Base-by-base conservation (phyloP, 805 yeast species). In the Kluyveromyces siamensis region DNA sequence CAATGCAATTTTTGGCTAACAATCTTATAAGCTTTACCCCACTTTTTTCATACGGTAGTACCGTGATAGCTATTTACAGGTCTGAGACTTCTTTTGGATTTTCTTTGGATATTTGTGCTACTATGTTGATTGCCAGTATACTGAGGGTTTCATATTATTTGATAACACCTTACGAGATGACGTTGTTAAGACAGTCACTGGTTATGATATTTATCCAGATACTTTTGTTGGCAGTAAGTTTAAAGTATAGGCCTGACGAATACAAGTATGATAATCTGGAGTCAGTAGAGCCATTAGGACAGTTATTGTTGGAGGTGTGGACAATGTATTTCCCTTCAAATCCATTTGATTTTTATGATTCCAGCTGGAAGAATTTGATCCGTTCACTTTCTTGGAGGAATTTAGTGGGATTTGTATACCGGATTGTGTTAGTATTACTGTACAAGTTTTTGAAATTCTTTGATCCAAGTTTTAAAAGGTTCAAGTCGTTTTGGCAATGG, bases 71-170 rank as follows among this genome's bases (percentile, higher is more conserved):
- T 53, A 88, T 89, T 13, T 75, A 80, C 57, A 70, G 74, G 43
- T 75, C 77, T 35, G 71, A 81, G 60, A 75, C 89, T 0, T 77
- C 91, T 1, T 72, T 77, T 19, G 97, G 96, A 19, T 88, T 89
- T 60, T 84, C 95, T 6, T 72, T 88, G n/a, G 97, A 90, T 66
- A 86, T 90, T 10, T 90, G 96, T 67, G 90, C 88, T 7, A 87
- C 96, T 7, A 88, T 90, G 96, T 63, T 89, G 52, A 72, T 87
- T 53, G 83, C 96, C 1, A 77, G 88, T 40, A 77, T 81, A 6
- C 67, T 88, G 42, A 72, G 95, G 54, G 81, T 89, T 27, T 79
- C 80, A 48, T 89, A 87, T 69, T 90, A 84, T 69, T 64, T 84
- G 52, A 81, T 87, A 45, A 77, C 82, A 42, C 96, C 96, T 0